Evolutionary conservation across 177 flowering plant species (phyloP), one percentile per base, ranked within the genome.

Genomic region (Vitis hybrid): DNA sequence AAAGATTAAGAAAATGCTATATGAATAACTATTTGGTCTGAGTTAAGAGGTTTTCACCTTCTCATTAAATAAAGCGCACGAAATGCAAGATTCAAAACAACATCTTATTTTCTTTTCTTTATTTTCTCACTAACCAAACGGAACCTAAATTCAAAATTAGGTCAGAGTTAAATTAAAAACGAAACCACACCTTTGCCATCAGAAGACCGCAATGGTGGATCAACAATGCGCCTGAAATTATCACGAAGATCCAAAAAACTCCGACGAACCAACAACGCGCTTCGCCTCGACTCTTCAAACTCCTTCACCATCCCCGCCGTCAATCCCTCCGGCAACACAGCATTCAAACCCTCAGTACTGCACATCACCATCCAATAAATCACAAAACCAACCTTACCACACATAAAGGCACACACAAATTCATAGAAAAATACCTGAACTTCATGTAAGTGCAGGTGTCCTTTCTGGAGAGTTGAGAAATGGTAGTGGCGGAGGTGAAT

Each of bases 231-330:
- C 67, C 94, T 86, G 59, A 88, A 94, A 77, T 95, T 89, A 57
- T 95, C 97, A 0, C 99, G 90, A 59, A 95, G 92, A 71, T 94
- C 95, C 83, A 95, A 80, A 80, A 94, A 95, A 64, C 85, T 82
- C 76, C 84, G 86, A 13, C 98, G 83, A 62, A 95, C 86, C 11
- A 95, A 86, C 84, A 95, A 77, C 1, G 96, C 88, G 14, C 66
- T 74, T 44, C 97, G 78, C 83, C 71, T 76, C 0, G 95, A 83
- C 18, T 92, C 96, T 67, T 87, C 89, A 56, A 95, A 95, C 82
- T 95, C 98, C 82, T 78, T 84, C 75, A 73, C 70, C 92, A 95
- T 90, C 13, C 93, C 97, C 44, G 22, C 5, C 2, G 96, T 94
- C 78, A 95, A 82, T 51, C 99, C 98, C 81, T 95, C 99, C 2